Evolutionary conservation across 202 grass and related monocot species (phyloP).

Genomic region (Dendrocalamus latiflorus): DNA sequence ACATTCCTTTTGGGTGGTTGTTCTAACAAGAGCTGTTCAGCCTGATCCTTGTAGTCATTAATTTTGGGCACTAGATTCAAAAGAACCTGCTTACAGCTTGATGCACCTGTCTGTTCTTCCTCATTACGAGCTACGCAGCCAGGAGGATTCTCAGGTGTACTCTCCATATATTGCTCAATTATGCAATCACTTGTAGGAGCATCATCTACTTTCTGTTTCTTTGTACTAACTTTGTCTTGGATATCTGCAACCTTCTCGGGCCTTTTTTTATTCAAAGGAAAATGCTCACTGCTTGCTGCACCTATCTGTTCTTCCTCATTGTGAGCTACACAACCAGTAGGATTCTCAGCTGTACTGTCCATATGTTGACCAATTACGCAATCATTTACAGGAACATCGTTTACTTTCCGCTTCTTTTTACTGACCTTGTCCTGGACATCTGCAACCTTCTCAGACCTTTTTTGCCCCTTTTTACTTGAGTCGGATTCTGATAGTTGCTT

Average conservation of each 20-base stretch:
- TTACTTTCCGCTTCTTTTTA: conserved; percentile 25
- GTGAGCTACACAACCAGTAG: not conserved
- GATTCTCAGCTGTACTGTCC: conserved; percentile 5
- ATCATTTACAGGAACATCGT: conserved; percentile 11
- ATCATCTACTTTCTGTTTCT: conserved; percentile 13
- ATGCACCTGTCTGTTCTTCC: not conserved
- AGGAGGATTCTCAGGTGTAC: conserved; percentile 6
- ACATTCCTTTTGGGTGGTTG: not conserved
- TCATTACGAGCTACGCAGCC: not conserved
- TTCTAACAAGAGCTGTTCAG: not conserved
- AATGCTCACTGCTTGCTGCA: conserved; percentile 4
- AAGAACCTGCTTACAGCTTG: conserved; percentile 2
- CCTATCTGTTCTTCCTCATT: not conserved
- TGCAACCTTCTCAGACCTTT: conserved; percentile 41
- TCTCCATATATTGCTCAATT: not conserved
- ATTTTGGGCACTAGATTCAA: not conserved
- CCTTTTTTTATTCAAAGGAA: conserved; percentile 25
- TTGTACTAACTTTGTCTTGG: too few species aligned
- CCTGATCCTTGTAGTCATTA: conserved; percentile 3
- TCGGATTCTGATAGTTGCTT: conserved; percentile 12
- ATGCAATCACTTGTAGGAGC: conserved; percentile 5
- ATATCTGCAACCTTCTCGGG: conserved; percentile 24
- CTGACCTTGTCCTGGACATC: conserved; percentile 13
- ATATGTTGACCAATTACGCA: conserved; percentile 1
- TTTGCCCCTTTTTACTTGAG: conserved; percentile 32